A percentile compares a stretch with the other conserved stretches of the same genome.
phyloP scores from a whole-genome alignment of 2,329 filamentous ascomycete genomes.

The Periconia digitata region DNA sequence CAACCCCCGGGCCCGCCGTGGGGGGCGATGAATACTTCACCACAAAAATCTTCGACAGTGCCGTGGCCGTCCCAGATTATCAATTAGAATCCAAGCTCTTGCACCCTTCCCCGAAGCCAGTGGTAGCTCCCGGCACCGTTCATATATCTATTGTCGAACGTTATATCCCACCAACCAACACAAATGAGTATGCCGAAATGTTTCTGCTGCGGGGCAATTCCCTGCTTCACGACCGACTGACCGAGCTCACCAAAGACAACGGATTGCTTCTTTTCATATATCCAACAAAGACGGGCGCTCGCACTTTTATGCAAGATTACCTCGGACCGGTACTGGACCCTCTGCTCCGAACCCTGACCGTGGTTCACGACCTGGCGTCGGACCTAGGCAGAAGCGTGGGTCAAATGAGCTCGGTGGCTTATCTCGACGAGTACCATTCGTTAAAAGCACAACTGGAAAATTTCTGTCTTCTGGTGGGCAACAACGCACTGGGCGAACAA shows the following conservation, averaged over 20 bases:
- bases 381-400: conserved; percentile 59
- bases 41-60: conserved; percentile 62
- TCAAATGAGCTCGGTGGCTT: conserved; percentile 54
- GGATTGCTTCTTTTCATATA: conserved; percentile 65
- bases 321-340: conserved; percentile 64
- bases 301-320: conserved; percentile 61
- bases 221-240: conserved; percentile 61
- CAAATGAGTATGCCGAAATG: conserved; percentile 61
- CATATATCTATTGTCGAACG: conserved; percentile 64
- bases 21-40: conserved; percentile 64
- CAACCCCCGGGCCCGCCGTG: conserved; percentile 55
- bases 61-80: conserved; percentile 61
- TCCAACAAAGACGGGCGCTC: conserved; percentile 59
- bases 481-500: conserved; percentile 25
- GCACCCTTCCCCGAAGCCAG: conserved; percentile 56
- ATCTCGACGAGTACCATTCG: conserved; percentile 58
- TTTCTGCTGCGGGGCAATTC: conserved; percentile 57
- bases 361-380: conserved; percentile 60
- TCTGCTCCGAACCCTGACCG: conserved; percentile 59
- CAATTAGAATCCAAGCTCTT: conserved; percentile 55
- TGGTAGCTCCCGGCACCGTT: conserved; percentile 62
- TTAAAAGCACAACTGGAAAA: conserved; percentile 42
- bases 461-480: conserved; percentile 32
- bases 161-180: conserved; percentile 64
- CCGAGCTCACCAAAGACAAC: conserved; percentile 59